Conservation (phyloP, 2,329 filamentous ascomycete genomes). For the Neonectria sp. region DNA sequence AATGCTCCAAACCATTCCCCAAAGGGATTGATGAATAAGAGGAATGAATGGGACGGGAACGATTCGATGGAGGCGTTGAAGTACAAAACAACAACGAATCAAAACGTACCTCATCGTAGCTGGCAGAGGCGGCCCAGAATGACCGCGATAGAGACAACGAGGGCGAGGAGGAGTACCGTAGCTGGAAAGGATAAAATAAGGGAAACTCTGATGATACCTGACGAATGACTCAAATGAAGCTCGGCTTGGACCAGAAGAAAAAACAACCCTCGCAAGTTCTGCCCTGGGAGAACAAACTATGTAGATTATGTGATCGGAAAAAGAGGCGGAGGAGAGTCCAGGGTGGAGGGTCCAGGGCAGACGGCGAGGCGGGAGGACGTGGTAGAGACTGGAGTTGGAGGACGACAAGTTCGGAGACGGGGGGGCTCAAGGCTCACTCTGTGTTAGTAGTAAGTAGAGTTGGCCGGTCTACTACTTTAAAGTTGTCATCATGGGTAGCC, state of each 20-base stretch:
- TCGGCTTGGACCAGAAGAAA: background rate
- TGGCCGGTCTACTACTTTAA: background rate
- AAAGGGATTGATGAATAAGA: background rate
- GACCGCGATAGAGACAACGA: background rate
- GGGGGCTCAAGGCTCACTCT: background rate
- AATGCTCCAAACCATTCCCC: background rate
- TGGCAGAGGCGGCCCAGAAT: background rate
- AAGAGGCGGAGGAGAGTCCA: background rate
- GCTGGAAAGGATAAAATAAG: background rate
- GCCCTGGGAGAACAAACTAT: background rate
- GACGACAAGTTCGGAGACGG: background rate
- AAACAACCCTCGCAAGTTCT: background rate
- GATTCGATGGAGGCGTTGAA: background rate
- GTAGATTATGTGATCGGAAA: background rate
- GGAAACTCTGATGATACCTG: background rate
- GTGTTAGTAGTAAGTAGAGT: background rate
- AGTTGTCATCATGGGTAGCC: background rate
- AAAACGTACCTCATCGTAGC: slow-evolving; percentile 8
- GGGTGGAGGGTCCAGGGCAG: background rate
- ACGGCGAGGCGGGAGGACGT: background rate
- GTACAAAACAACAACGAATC: background rate
- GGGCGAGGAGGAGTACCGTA: background rate
- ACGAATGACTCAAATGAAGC: background rate
- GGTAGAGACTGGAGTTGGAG: background rate
- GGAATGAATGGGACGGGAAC: background rate